Base-by-base conservation (phyloP, 2,329 filamentous ascomycete genomes). In the Aureobasidium leucospermi region DNA sequence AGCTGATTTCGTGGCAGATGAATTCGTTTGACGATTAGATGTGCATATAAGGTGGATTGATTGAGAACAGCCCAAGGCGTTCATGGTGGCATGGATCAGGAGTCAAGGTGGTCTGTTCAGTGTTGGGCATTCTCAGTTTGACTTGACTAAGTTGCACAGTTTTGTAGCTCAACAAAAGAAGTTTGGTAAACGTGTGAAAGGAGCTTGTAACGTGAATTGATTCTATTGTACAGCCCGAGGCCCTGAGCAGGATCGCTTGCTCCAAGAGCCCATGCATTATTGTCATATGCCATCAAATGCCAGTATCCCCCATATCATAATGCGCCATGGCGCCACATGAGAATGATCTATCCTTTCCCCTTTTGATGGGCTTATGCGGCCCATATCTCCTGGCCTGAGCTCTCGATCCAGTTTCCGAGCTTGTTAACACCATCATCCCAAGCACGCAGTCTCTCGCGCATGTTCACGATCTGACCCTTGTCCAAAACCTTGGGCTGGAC, bases 401-500 rank as follows among this genome's bases (percentile, higher is more conserved):
- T 84, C 79, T 97, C 93, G 70, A 97, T 96, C 91, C 92, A 97
- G 78, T 96, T 94, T 64, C 93, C 93, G 60, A 99, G 81, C 74
- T 94, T 87, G 73, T 97, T 96, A 64, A 99, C 93, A 71, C 91
- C 96, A 53, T 87, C 86, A 73, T 96, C 92, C 94, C 94, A 99
- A 69, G 99, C 93, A 71, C 88, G 86, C 70, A 99, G 76, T 67
- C 94, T 81, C 70, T 85, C 81, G 68, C 90, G 85, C 93, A 99
- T 96, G 69, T 86, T 89, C 69, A 88, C 89, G 67, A 99, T 96
- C 79, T 97, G 94, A 75, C 85, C 86, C 85, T 92, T 90, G 74
- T 97, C 94, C 66, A 99, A 78, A 34, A 99, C 92, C 82, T 97
- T 97, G 23, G 94, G 94, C 78, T 99, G 94, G 61, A 99, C 94